These are phyloP conservation scores for Eragrostis curvula DNA, from an alignment of 176 grass and related monocot genomes.

Conservation along the genomic window DNA sequence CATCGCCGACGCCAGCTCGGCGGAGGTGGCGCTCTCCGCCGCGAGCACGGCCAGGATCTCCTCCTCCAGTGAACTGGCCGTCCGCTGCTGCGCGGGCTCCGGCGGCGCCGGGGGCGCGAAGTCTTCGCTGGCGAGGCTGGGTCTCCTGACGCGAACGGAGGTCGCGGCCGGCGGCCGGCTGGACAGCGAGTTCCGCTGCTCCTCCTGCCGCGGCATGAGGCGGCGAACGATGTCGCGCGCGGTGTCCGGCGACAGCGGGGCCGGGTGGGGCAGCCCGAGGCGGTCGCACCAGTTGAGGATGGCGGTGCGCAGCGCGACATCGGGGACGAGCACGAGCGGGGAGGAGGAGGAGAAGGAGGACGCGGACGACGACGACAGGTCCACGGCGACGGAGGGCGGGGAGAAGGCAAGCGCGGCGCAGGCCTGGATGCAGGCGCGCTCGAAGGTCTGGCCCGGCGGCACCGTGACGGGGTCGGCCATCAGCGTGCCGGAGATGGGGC, in stretches of 20 bases:
- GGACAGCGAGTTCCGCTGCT: slow-evolving; percentile 11
- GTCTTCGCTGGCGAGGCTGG: not conserved
- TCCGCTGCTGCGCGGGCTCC: slow-evolving; percentile 27
- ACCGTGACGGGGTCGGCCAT: slow-evolving; percentile 88
- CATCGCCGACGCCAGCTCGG: slow-evolving; percentile 67
- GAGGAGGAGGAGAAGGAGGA: slow-evolving; percentile 33
- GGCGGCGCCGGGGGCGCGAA: not conserved
- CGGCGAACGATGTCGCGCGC: slow-evolving; percentile 70
- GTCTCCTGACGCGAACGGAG: slow-evolving; percentile 27
- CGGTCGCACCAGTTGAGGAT: slow-evolving; percentile 90
- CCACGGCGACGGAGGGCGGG: slow-evolving; percentile 54
- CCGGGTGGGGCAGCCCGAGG: slow-evolving; percentile 55
- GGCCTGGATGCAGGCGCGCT: slow-evolving; percentile 93
- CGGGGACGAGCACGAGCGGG: slow-evolving; percentile 72
- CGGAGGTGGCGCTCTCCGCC: slow-evolving; percentile 33
- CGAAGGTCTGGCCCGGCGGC: slow-evolving; percentile 67
- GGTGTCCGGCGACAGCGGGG: slow-evolving; percentile 58
- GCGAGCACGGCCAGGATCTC: slow-evolving; percentile 52
- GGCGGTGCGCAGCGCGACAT: slow-evolving; percentile 73
- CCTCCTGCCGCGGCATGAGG: slow-evolving; percentile 55
- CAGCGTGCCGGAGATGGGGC: slow-evolving; percentile 82
- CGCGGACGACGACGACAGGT: slow-evolving; percentile 33
- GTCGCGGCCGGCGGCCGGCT: slow-evolving; percentile 3
- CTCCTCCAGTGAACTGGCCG: slow-evolving; percentile 64
- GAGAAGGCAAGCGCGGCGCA: slow-evolving; percentile 68